Evolutionary conservation across 1,284 basidiomycete genomes (phyloP), one percentile per base, ranked within the genome.

Genomic region (Ustilago cynodontis): DNA sequence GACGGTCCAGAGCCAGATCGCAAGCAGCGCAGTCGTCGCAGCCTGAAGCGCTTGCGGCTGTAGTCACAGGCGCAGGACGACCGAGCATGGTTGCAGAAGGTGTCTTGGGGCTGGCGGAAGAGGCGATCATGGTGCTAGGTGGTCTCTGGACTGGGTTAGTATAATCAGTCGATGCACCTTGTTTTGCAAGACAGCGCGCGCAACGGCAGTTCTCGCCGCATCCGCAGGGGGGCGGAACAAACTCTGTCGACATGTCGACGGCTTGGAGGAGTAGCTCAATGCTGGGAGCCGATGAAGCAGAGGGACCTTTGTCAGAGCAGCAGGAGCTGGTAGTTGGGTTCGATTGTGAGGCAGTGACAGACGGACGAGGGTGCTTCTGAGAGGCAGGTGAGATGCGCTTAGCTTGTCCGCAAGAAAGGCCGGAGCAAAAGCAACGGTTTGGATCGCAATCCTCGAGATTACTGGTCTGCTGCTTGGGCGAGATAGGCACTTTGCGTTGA

Each of bases 1-100:
- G 79, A 16, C 66, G 63, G 33, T 76, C 66, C 18, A 81, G 68
- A 4, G 65, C 67, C 24, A 82, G 59, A 43, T 82, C 81, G 59
- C 81, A 82, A 0, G 81, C 79, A 24, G 71, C 75, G 29, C 81
- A 82, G 20, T 77, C 66, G 28, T 72, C 72, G 56, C 81, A 82
- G 1, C 69, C 71, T 7, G 43, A 20, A 18, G 22, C 59, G 31
- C 49, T 35, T 10, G 37, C 14, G 22, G 24, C 33, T 14, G 47
- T 28, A n/a, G 33, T 26, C 8, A 20, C 2, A 18, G 35, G 18
- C 7, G 54, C 7, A 39, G 45, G 60, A 22, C 51, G 59, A 22
- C 31, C 37, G 1, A 43, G 53, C 26, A 37, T 31, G 1, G 31
- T 26, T 14, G 64, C 57, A 5, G 67, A 53, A 26, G 67, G 67